Conservation (phyloP, 345 rosid genomes). For the Melastoma malabathricum region DNA sequence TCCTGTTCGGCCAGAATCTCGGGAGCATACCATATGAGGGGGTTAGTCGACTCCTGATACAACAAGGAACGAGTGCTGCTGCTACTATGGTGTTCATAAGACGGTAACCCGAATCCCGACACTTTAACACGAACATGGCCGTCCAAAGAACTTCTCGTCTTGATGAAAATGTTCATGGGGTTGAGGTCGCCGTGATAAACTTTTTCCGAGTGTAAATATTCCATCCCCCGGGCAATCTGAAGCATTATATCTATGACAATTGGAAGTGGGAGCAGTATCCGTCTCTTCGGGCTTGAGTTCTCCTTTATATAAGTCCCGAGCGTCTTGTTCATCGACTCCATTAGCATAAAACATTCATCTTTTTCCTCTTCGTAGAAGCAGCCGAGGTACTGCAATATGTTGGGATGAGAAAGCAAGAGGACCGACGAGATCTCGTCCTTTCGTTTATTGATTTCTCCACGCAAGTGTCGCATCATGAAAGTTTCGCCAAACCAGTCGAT, state of each 20-base stretch:
- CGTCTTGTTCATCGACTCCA: conserved; percentile 79
- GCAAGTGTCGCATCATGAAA: conserved; percentile 53
- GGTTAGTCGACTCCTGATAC: conserved; percentile 23
- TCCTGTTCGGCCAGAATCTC: conserved; percentile 62
- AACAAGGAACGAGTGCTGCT: conserved; percentile 13
- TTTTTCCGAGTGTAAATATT: conserved; percentile 57
- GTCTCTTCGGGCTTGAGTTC: conserved; percentile 49
- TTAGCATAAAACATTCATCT: conserved; percentile 57
- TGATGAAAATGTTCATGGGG: conserved; percentile 49
- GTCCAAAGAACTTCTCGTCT: conserved; percentile 44
- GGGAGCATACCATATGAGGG: conserved; percentile 72
- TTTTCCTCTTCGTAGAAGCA: conserved; percentile 70
- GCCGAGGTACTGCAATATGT: conserved; percentile 55
- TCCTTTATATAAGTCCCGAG: conserved; percentile 54
- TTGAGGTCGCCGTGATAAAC: conserved; percentile 63
- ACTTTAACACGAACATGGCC: conserved; percentile 71
- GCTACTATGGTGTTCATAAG: conserved; percentile 14
- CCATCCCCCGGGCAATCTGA: conserved; percentile 92
- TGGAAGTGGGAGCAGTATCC: conserved; percentile 41
- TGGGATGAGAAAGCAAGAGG: conserved; percentile 75
- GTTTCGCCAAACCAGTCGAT: conserved; percentile 82
- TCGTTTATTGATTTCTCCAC: conserved; percentile 40
- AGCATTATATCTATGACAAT: conserved; percentile 72
- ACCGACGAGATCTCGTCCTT: conserved; percentile 40
- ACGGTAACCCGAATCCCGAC: conserved; percentile 47